Conservation (phyloP, 2,329 filamentous ascomycete genomes). For the Juglanconis oblonga region DNA sequence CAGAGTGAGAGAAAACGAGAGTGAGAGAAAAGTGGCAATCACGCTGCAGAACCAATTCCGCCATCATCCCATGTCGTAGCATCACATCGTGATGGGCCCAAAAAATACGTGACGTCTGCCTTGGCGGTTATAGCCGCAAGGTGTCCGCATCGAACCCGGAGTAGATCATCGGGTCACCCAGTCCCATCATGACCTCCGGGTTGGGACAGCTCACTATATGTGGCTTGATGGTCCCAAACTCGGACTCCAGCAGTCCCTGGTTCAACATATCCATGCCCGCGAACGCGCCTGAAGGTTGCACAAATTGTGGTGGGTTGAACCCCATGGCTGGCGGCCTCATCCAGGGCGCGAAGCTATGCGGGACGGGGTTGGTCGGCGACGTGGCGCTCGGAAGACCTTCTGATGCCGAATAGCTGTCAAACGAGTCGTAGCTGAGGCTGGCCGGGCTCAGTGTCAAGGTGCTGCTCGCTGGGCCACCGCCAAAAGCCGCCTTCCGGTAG, state of each 20-base stretch:
- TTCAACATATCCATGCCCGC: conserved; percentile 45
- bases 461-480: conserved; percentile 33
- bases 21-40: no score
- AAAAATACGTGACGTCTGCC: no score
- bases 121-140: conserved; percentile 35
- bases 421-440: conserved; percentile 47
- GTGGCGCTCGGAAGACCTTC: conserved; percentile 28
- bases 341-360: conserved; percentile 17
- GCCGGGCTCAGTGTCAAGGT: conserved; percentile 51
- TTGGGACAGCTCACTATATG: conserved; percentile 51
- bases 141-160: conserved; percentile 47
- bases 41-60: no score
- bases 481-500: conserved; percentile 48
- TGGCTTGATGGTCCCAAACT: conserved; percentile 54
- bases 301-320: conserved; percentile 34
- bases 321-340: conserved; percentile 28
- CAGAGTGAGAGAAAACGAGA: no score
- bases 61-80: background rate
- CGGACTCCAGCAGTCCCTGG: conserved; percentile 49
- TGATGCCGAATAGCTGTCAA: conserved; percentile 31
- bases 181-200: conserved; percentile 54
- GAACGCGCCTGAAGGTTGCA: conserved; percentile 39
- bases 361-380: conserved; percentile 26
- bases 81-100: background rate
- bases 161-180: conserved; percentile 59